phyloP scores from a whole-genome alignment of 2,329 filamentous ascomycete genomes.

The Cladosporium sphaerospermum region DNA sequence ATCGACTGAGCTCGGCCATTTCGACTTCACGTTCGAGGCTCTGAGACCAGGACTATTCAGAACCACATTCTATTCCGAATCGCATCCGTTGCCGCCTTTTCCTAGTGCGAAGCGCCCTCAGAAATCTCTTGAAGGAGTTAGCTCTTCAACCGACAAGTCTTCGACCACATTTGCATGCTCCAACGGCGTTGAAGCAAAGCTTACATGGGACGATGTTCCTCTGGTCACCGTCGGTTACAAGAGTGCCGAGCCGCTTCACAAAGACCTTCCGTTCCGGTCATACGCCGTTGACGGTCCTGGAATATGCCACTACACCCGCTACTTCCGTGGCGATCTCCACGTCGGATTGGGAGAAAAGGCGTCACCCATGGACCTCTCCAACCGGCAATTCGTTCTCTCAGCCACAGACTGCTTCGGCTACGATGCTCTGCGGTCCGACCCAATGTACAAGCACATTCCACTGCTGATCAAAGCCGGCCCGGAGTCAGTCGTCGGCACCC shows the following conservation, averaged over 20 bases:
- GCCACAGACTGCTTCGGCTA: constrained; percentile 70
- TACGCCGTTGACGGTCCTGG: constrained; percentile 58
- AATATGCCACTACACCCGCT: constrained; percentile 58
- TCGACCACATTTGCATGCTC: not conserved
- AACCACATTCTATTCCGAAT: constrained; percentile 58
- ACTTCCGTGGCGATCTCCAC: constrained; percentile 58
- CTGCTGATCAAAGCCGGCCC: constrained; percentile 63
- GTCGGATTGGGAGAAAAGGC: constrained; percentile 67
- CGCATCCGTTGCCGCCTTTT: constrained; percentile 59
- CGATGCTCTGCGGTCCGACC: constrained; percentile 63
- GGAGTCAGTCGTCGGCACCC: constrained; percentile 58
- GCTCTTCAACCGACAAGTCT: not conserved
- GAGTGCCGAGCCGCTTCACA: constrained; percentile 49
- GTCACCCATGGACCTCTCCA: constrained; percentile 65
- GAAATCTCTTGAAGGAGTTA: constrained; percentile 24
- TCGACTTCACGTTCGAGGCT: constrained; percentile 58
- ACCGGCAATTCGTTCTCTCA: constrained; percentile 59
- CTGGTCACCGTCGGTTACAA: constrained; percentile 52
- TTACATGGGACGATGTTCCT: constrained; percentile 56
- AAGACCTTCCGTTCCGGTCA: constrained; percentile 59
- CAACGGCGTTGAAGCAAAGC: constrained; percentile 43
- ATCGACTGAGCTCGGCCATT: constrained; percentile 37
- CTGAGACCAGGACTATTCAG: constrained; percentile 59
- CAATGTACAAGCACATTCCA: constrained; percentile 70
- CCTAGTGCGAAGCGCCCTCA: constrained; percentile 51